A percentile compares a stretch with the other conserved stretches of the same genome.
Evolutionary conservation across 148 eudicot species (phyloP).

Genomic region (Cornus florida): DNA sequence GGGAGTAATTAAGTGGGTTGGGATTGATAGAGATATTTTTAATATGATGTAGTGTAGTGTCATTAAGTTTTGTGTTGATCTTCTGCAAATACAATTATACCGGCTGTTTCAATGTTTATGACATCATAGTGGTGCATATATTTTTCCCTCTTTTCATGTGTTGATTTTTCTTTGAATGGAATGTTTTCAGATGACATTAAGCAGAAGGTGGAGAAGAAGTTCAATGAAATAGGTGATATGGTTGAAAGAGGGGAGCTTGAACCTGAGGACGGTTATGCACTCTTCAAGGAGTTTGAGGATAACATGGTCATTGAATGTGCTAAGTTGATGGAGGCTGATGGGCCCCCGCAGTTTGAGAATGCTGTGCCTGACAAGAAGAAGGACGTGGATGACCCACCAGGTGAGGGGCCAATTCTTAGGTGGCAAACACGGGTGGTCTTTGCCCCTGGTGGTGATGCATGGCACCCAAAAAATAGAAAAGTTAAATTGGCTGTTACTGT

Average conservation of each 20-base stretch:
- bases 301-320: constrained; percentile 61
- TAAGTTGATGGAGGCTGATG: constrained; percentile 60
- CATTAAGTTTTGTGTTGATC: neutral
- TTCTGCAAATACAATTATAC: neutral
- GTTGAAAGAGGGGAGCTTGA: constrained; percentile 68
- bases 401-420: constrained; percentile 86
- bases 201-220: constrained; percentile 67
- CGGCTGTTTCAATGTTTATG: neutral
- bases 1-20: neutral
- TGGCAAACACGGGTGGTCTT: constrained; percentile 83
- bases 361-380: constrained; percentile 37
- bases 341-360: constrained; percentile 46
- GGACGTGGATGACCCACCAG: constrained; percentile 74
- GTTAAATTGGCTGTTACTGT: constrained; percentile 85
- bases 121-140: neutral
- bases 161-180: neutral
- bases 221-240: constrained; percentile 71
- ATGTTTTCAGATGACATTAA: constrained; percentile 65
- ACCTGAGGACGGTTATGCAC: constrained; percentile 68
- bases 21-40: neutral
- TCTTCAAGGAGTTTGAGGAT: constrained; percentile 84
- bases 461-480: constrained; percentile 98
- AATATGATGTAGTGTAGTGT: neutral
- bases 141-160: neutral
- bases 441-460: constrained; percentile 86